These are phyloP conservation scores for Dryas alaskensis DNA, from an alignment of 306 rosid genomes.

Conservation along the genomic window DNA sequence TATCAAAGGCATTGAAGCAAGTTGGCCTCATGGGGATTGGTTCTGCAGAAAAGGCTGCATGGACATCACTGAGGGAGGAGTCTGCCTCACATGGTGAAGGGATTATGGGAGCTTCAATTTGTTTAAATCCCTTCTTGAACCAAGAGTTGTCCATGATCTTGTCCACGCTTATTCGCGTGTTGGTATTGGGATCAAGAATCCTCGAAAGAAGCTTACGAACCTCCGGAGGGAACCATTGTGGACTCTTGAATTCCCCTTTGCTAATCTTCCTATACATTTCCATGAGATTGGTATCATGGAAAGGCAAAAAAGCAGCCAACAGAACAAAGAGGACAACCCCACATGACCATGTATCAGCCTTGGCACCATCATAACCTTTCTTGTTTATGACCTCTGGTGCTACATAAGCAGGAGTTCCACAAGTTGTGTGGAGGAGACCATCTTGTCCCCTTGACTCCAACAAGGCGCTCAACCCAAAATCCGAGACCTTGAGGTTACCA, in stretches of 20 bases:
- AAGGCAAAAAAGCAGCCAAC: constrained; percentile 68
- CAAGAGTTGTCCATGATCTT: constrained; percentile 49
- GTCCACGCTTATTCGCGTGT: constrained; percentile 36
- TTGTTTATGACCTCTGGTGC: constrained; percentile 59
- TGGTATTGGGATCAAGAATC: constrained; percentile 62
- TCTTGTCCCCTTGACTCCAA: constrained; percentile 38
- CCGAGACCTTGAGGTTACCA: constrained; percentile 56
- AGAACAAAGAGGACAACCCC: constrained; percentile 72
- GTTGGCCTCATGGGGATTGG: constrained; percentile 27
- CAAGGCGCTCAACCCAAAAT: constrained; percentile 63
- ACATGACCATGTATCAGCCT: constrained; percentile 75
- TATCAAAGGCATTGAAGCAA: constrained; percentile 62
- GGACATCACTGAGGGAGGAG: constrained; percentile 22
- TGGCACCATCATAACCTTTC: constrained; percentile 72
- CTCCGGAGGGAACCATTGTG: constrained; percentile 55
- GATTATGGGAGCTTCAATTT: constrained; percentile 15
- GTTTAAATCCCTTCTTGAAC: constrained; percentile 54
- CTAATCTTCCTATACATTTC: constrained; percentile 54
- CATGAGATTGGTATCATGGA: constrained; percentile 48
- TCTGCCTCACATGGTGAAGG: not conserved
- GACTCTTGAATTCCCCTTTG: constrained; percentile 58
- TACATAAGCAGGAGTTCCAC: constrained; percentile 68
- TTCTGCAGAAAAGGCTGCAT: constrained; percentile 23
- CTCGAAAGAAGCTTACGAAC: constrained; percentile 43
- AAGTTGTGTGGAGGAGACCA: constrained; percentile 61